These are phyloP conservation scores for Delitschia confertaspora DNA, from an alignment of 495 filamentous ascomycete genomes.

Conservation along the genomic window DNA sequence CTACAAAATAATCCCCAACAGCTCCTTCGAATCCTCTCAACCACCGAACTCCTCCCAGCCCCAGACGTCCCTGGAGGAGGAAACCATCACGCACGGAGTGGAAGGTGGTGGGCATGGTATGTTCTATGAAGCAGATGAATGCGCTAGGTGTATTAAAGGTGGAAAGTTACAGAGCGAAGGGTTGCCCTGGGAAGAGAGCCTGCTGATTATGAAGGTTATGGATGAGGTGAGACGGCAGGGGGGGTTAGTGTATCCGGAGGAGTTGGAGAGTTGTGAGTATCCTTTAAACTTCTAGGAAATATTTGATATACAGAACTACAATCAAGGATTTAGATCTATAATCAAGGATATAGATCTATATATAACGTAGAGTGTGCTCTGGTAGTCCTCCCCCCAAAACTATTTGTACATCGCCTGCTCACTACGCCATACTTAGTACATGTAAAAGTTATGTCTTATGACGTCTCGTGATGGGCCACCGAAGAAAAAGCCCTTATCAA, in stretches of 20 bases:
- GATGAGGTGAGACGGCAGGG: slow-evolving; percentile 75
- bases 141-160: slow-evolving; percentile 71
- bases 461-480: too few relatives aligned
- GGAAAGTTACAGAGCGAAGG: slow-evolving; percentile 68
- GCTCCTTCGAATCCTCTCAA: slow-evolving; percentile 39
- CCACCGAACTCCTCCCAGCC: too few relatives aligned
- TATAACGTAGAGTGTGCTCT: too few relatives aligned
- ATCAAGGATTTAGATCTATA: too few relatives aligned
- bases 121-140: slow-evolving; percentile 95
- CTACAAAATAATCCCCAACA: slow-evolving; percentile 40
- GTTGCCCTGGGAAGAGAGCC: slow-evolving; percentile 70
- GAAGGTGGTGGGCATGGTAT: slow-evolving; percentile 61
- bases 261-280: slow-evolving; percentile 71
- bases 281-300: too few relatives aligned
- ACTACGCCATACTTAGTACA: too few relatives aligned
- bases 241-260: slow-evolving; percentile 67
- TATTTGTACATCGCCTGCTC: too few relatives aligned
- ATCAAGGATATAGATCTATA: too few relatives aligned
- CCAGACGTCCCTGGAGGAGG: slow-evolving; percentile 32
- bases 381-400: too few relatives aligned
- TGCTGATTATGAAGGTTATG: slow-evolving; percentile 93
- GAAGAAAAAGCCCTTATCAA: too few relatives aligned
- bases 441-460: too few relatives aligned
- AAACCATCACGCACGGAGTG: slow-evolving; percentile 39
- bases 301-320: too few relatives aligned